Evolutionary conservation across 2,329 filamentous ascomycete species (phyloP).

Genomic region (Colletotrichum falcatum): DNA sequence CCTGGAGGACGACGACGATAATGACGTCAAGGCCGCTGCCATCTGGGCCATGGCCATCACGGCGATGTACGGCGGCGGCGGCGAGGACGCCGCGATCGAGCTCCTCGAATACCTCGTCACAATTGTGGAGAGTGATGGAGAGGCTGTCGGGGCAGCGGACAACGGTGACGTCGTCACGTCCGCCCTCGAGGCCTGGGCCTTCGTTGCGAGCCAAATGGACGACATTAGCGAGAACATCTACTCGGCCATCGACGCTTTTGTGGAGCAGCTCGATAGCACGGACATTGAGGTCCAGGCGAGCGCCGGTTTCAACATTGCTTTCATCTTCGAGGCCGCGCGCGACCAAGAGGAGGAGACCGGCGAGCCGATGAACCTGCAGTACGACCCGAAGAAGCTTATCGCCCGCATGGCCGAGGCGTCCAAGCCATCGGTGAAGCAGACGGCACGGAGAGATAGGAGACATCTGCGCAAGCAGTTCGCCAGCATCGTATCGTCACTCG

Average conservation of each 20-base stretch:
- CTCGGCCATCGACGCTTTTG: conserved; percentile 81
- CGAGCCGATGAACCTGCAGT: conserved; percentile 61
- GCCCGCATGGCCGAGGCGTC: conserved; percentile 61
- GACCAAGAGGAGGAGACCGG: conserved; percentile 62
- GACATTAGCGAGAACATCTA: conserved; percentile 79
- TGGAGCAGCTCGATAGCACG: conserved; percentile 84
- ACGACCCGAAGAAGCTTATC: conserved; percentile 62
- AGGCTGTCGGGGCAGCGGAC: conserved; percentile 77
- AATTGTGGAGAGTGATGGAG: conserved; percentile 83
- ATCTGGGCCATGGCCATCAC: conserved; percentile 81
- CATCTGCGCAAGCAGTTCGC: conserved; percentile 61
- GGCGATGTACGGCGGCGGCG: conserved; percentile 80
- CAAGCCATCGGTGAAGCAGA: conserved; percentile 60
- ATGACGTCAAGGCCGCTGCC: conserved; percentile 73
- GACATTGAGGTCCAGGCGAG: conserved; percentile 80
- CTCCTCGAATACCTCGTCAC: conserved; percentile 81
- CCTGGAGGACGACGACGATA: conserved; percentile 75
- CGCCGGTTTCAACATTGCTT: conserved; percentile 83
- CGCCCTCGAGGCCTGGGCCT: conserved; percentile 82
- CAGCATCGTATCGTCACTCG: conserved; percentile 66
- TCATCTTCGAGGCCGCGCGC: conserved; percentile 80
- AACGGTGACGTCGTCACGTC: conserved; percentile 78
- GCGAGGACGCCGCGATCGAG: conserved; percentile 74
- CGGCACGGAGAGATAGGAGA: conserved; percentile 62
- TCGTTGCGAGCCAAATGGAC: conserved; percentile 81